phyloP scores from a whole-genome alignment of 257 asterid species.

The Nicotiana tomentosiformis region DNA sequence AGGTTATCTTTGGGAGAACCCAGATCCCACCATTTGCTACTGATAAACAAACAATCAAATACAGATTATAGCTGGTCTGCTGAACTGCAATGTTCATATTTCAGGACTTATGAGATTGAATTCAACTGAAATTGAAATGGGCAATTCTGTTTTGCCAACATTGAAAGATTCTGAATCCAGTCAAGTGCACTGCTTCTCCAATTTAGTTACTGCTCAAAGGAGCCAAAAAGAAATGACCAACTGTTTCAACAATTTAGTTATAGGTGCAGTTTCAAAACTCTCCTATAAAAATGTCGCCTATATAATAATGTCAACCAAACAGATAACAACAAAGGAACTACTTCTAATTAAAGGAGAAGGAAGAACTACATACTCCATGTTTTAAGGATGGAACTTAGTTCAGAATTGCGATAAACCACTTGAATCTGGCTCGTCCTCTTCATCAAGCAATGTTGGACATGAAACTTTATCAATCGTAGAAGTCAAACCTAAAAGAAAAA shows the following conservation, averaged over 20 bases:
- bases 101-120: conserved; percentile 44
- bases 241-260: conserved; percentile 12
- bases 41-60: not conserved
- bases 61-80: not conserved
- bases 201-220: conserved; percentile 14
- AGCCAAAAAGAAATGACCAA: conserved; percentile 25
- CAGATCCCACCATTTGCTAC: not conserved
- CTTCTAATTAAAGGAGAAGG: too few species aligned
- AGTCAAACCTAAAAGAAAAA: too few species aligned
- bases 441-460: too few species aligned
- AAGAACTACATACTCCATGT: too few species aligned
- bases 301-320: too few species aligned
- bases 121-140: conserved; percentile 15
- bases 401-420: too few species aligned
- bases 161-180: conserved; percentile 35
- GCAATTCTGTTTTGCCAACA: conserved; percentile 42
- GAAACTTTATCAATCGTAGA: too few species aligned
- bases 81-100: conserved; percentile 41
- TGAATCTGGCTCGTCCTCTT: too few species aligned
- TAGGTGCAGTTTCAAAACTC: too few species aligned
- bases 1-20: not conserved
- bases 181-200: conserved; percentile 97
- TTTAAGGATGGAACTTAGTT: too few species aligned
- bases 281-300: too few species aligned
- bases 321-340: too few species aligned